Conservation (phyloP, 2,329 filamentous ascomycete species). For the Aspergillus uvarum region DNA sequence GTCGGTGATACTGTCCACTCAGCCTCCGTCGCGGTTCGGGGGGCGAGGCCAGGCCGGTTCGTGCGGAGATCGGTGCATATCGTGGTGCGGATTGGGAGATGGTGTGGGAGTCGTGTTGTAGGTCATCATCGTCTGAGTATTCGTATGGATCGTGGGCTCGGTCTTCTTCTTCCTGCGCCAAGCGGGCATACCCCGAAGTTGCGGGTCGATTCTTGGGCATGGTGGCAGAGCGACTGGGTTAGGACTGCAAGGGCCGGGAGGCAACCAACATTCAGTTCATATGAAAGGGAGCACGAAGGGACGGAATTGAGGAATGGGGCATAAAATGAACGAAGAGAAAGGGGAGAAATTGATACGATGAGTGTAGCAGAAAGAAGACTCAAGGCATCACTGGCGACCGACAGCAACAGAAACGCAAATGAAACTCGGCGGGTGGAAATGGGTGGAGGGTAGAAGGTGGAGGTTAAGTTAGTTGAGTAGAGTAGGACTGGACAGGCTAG, state of each 20-base stretch:
- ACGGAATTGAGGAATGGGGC: constrained; percentile 1
- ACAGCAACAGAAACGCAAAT: constrained; percentile 1
- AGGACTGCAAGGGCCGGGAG: constrained; percentile 12
- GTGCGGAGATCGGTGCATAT: constrained; percentile 59
- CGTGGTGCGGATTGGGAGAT: constrained; percentile 58
- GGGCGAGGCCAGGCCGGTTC: constrained; percentile 40
- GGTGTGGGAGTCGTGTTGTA: constrained; percentile 55
- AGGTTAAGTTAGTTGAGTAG: not conserved
- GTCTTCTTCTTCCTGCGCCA: constrained; percentile 74
- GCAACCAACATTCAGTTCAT: constrained; percentile 11
- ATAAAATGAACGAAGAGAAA: constrained; percentile 5
- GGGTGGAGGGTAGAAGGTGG: not conserved
- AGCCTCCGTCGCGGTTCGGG: constrained; percentile 48
- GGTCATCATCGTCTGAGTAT: constrained; percentile 69
- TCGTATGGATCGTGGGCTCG: constrained; percentile 52
- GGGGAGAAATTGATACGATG: not conserved
- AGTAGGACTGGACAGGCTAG: not conserved
- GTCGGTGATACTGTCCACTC: constrained; percentile 50
- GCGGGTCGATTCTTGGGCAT: constrained; percentile 70
- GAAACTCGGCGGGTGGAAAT: constrained; percentile 1
- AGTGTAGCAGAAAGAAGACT: not conserved
- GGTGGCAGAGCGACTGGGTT: constrained; percentile 23
- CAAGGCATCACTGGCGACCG: constrained; percentile 2
- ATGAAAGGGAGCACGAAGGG: constrained; percentile 6
- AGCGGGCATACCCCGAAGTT: constrained; percentile 80